Evolutionary conservation across 306 rosid genomes (phyloP).

Genomic region (Corylus avellana): DNA sequence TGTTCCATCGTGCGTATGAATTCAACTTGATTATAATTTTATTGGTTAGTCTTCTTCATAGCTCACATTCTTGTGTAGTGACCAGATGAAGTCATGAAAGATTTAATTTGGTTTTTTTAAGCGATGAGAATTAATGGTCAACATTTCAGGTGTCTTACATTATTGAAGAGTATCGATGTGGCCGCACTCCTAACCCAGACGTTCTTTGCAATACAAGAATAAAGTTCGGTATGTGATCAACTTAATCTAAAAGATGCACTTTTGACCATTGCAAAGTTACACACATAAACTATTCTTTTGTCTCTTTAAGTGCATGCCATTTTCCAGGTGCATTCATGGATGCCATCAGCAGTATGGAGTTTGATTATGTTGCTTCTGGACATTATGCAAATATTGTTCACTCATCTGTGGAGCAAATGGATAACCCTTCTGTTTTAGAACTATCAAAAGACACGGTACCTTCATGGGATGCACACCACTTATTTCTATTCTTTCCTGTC

Average conservation of each 20-base stretch:
- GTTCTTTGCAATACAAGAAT: conserved; percentile 96
- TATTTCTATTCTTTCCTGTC: conserved; percentile 12
- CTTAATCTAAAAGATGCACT: conserved; percentile 13
- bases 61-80: conserved; percentile 2
- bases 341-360: conserved; percentile 71
- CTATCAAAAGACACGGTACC: conserved; percentile 84
- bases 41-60: conserved; percentile 4
- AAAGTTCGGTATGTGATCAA: conserved; percentile 70
- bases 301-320: conserved; percentile 5
- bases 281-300: background rate
- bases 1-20: background rate
- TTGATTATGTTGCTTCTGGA: conserved; percentile 90
- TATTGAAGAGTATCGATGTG: conserved; percentile 85
- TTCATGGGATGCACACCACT: conserved; percentile 12
- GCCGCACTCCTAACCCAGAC: conserved; percentile 92
- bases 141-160: conserved; percentile 74
- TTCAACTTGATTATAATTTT: conserved; percentile 14
- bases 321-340: conserved; percentile 90
- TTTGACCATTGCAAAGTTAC: background rate
- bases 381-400: conserved; percentile 91
- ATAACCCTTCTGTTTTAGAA: conserved; percentile 56
- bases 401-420: conserved; percentile 43
- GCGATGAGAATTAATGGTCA: conserved; percentile 18
- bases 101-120: background rate
- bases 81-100: background rate